phyloP scores from a whole-genome alignment of 306 rosid species.

The Geum urbanum region DNA sequence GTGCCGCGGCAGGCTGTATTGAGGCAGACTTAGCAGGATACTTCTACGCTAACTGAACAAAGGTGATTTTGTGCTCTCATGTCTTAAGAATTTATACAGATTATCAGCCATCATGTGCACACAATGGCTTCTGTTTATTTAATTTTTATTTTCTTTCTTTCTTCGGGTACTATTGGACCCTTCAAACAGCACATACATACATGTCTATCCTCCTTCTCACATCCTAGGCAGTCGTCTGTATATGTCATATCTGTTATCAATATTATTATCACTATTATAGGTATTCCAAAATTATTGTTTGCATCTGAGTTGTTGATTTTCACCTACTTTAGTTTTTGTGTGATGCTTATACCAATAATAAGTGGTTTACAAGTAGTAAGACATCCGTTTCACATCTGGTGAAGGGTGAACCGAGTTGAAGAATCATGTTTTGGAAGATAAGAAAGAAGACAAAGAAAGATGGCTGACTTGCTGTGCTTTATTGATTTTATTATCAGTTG shows the following conservation, averaged over 20 bases:
- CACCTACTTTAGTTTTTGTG: slow-evolving; percentile 3
- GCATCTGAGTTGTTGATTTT: neutral
- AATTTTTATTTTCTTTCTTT: no score
- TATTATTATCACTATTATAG: neutral
- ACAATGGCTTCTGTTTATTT: neutral
- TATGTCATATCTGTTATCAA: neutral
- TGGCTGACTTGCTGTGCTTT: no score
- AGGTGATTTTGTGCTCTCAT: slow-evolving; percentile 1
- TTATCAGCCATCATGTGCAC: no score
- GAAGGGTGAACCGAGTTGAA: neutral
- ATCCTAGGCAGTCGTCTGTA: neutral
- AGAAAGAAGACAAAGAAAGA: neutral
- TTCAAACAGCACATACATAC: neutral
- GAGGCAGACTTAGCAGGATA: slow-evolving; percentile 16
- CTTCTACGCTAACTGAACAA: neutral
- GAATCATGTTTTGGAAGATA: neutral
- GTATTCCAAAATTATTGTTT: neutral
- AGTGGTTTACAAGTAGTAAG: neutral
- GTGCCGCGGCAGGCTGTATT: slow-evolving; percentile 84
- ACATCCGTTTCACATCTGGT: neutral
- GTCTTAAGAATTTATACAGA: neutral
- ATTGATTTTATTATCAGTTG: no score
- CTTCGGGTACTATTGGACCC: no score
- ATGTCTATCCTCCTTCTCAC: neutral
- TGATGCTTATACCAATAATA: neutral